Evolutionary conservation across 192 early-diverging fungal genomes (phyloP), one percentile per base, ranked within the genome.

Genomic region (Kickxella alabastrina): DNA sequence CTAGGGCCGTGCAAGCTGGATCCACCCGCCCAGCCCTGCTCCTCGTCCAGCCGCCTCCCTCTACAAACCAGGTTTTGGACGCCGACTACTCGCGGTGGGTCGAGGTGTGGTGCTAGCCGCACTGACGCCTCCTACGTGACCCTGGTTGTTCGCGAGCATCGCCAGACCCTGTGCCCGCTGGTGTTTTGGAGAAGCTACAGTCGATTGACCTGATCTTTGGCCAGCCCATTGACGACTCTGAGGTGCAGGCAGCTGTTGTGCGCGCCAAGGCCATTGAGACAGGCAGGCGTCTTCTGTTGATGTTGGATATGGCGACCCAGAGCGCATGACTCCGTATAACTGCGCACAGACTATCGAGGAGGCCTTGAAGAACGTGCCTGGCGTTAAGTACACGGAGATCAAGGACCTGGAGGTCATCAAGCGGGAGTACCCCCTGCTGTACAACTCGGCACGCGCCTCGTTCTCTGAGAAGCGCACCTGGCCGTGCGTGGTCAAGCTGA

Each of bases 311-410:
- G 85, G 85, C 40, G 89, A 88, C 64, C 86, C 89, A 15, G 90
- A 93, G 62, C 81, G 87, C n/a, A 91, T 92, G 88, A 83, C 90
- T 9, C 92, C 92, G 13, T 77, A 83, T 52, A 78, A 72, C 19
- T 84, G 87, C 48, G 83, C 84, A 4, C 75, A 83, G 43, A 84
- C 85, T 55, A 80, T 93, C 36, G 43, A 78, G 48, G 63, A 80
- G 17, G 75, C 81, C n/a, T 87, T 89, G 54, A 71, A 80, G 35
- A 58, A 55, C 25, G 37, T 79, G 14, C 58, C 71, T 0, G 72
- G 65, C 7, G 71, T 93, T 26, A 77, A 81, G 35, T 59, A 86
- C 21, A 75, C 82, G 14, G 78, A 90, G 23, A 68, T 85, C 53
- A 77, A 80, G 45, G 89, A 91, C 49, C 62, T 82, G 27, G 84